Evolutionary conservation across 768 basidiomycete species (phyloP), one percentile per base, ranked within the genome.

Genomic region (Trametes meyenii): DNA sequence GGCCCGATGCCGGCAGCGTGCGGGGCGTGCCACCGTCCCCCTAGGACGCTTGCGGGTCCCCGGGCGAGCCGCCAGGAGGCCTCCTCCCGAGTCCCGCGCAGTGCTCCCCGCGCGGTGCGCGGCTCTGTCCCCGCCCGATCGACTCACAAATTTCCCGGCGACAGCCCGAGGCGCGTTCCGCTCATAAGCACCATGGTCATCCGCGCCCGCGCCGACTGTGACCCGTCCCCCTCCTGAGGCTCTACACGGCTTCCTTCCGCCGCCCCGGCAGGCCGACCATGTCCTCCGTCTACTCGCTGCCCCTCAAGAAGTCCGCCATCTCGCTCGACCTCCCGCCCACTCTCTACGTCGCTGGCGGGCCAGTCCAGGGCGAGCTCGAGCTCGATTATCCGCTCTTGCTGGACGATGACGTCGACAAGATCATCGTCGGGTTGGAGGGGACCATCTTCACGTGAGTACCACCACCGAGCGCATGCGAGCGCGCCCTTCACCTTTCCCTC

Each of bases 361-460:
- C 35, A 4, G 44, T 69, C 14, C 33, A 55, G 21, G 68, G 68
- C 21, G 64, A 64, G 44, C 55, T 67, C 39, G 53, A 61, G 42
- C 56, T 70, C 29, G 54, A 70, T 50, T 66, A 66, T 55, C 49
- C 60, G 35, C 39, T 46, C 17, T 23, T 63, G 39, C 44, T 58
- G 14, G 57, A 61, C 1, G 62, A 63, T 35, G 48, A 66, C 19
- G 43, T 70, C 29, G 67, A 68, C 40, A 56, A 67, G 43, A 60
- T 70, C n/a, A 58, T 61, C 45, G 49, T 70, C 26, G 67, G 67
- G 38, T 50, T 70, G 5, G 61, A 61, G 21, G 69, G 65, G 3
- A 58, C 63, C 17, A 59, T 70, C 45, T 36, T 49, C 5, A 70
- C 69, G 69, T 70, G 56, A 55, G 67, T 60, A 3, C 24, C 5